Base-by-base conservation (phyloP, 768 basidiomycete species). In the Porpolomopsis calyptriformis region DNA sequence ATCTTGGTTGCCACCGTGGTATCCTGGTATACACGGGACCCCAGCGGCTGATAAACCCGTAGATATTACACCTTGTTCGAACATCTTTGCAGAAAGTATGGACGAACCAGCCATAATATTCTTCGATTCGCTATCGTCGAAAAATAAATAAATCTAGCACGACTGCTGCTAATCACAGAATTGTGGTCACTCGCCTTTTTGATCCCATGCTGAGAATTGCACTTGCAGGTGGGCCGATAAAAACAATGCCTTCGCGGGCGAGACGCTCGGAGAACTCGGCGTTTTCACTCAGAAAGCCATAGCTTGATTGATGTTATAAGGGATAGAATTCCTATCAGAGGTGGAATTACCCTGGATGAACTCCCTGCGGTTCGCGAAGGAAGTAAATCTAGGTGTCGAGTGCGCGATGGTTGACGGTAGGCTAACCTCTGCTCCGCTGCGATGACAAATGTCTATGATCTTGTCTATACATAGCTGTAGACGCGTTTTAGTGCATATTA, bases 201-300 rank as follows among this genome's bases (percentile, higher is more conserved):
- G 88, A 92, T 1, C 92, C 93, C 93, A 96, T 97, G 55, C 83
- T 86, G 11, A 84, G 66, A 51, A 97, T 97, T 24, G 93, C 91
- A 53, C 73, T 75, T 1, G 85, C 73, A 2, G 92, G 87, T 12
- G 93, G 92, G 0, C 92, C 92, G 50, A 97, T 90, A 58, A 93
- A 96, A 2, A 84, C 76, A 51, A 97, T 77, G 0, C 88, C 86
- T 55, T 82, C 84, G 37, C 77, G 64, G n/a, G 79, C 75, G 9
- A 96, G 73, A 35, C 64, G 68, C 55, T 82, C 70, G 0, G 92
- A 78, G 56, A 97, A 97, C 18, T 63, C 64, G 4, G 91, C 82
- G 49, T 94, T 96, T 65, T 96, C 92, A 55, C 90, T 93, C 50
- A 96, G 62, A 62, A 97, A 96, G 3, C 89, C 89, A 57, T 89